Evolutionary conservation across 129 eudicot species (phyloP).

Genomic region (Logfia minima): DNA sequence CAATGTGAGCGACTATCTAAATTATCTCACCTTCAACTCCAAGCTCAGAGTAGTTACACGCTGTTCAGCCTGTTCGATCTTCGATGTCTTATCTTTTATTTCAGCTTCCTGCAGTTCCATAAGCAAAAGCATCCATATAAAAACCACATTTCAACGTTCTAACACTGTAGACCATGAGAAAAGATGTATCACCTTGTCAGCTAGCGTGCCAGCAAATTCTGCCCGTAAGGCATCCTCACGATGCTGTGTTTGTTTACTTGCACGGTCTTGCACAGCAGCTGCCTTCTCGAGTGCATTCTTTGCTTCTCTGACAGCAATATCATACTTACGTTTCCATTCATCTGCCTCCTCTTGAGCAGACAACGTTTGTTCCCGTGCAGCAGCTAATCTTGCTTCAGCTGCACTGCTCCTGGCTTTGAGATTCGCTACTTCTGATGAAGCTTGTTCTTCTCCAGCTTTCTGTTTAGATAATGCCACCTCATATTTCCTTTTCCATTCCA

Average conservation of each 20-base stretch:
- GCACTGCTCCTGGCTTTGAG: conserved; percentile 81
- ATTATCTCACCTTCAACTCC: conserved; percentile 76
- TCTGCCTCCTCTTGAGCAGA: conserved; percentile 94
- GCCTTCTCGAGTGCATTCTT: conserved; percentile 92
- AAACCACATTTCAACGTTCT: conserved; percentile 2
- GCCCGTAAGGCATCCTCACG: conserved; percentile 84
- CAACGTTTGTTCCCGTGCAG: conserved; percentile 79
- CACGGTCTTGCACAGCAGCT: conserved; percentile 76
- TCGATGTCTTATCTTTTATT: conserved; percentile 61
- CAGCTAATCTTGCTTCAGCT: conserved; percentile 94
- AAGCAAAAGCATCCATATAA: conserved; percentile 23
- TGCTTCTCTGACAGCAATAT: conserved; percentile 76
- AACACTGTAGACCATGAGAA: not conserved
- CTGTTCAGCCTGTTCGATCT: conserved; percentile 83
- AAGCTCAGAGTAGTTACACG: conserved; percentile 80
- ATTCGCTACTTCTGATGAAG: conserved; percentile 62
- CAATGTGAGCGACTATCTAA: not conserved
- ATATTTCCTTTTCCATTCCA: conserved; percentile 84
- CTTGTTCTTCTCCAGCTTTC: conserved; percentile 77
- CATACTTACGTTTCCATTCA: conserved; percentile 96
- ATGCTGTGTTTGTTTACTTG: conserved; percentile 68
- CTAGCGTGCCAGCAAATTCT: conserved; percentile 56
- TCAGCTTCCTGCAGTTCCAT: conserved; percentile 67
- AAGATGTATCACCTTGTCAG: conserved; percentile 60
- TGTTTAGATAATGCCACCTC: conserved; percentile 60